These are phyloP conservation scores for Niveomyces coronatus DNA, from an alignment of 2,329 filamentous ascomycete genomes.

Conservation along the genomic window DNA sequence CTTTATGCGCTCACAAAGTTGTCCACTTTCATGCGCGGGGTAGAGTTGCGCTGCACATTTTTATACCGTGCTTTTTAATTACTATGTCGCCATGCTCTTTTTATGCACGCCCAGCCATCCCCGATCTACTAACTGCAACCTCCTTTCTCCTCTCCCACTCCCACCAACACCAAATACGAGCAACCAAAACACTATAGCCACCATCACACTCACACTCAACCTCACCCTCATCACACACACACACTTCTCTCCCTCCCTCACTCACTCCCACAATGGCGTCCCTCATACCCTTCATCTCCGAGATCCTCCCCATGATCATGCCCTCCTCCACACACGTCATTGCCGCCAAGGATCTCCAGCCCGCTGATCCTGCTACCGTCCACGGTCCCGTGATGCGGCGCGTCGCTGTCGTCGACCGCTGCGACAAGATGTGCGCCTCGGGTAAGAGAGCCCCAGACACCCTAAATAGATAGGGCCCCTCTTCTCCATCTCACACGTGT, in stretches of 20 bases:
- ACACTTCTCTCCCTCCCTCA: neutral
- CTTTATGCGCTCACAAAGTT: too few species aligned
- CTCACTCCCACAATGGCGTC: constrained; percentile 33
- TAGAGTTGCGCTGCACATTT: too few species aligned
- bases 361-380: constrained; percentile 22
- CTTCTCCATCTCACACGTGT: constrained; percentile 1
- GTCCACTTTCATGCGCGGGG: too few species aligned
- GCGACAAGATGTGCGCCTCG: constrained; percentile 56
- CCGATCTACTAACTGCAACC: too few species aligned
- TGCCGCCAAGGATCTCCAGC: constrained; percentile 35
- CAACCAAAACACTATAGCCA: too few species aligned
- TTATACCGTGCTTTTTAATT: too few species aligned
- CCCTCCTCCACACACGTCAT: constrained; percentile 48
- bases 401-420: constrained; percentile 53
- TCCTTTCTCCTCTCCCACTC: too few species aligned
- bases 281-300: constrained; percentile 44
- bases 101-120: too few species aligned
- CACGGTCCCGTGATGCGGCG: constrained; percentile 24
- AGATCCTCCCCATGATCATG: constrained; percentile 49
- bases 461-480: neutral
- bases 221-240: too few species aligned
- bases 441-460: constrained; percentile 31
- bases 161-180: too few species aligned
- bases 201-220: too few species aligned
- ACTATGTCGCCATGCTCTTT: too few species aligned